Evolutionary conservation across 495 filamentous ascomycete genomes (phyloP).

Genomic region (Penicillium parvum): DNA sequence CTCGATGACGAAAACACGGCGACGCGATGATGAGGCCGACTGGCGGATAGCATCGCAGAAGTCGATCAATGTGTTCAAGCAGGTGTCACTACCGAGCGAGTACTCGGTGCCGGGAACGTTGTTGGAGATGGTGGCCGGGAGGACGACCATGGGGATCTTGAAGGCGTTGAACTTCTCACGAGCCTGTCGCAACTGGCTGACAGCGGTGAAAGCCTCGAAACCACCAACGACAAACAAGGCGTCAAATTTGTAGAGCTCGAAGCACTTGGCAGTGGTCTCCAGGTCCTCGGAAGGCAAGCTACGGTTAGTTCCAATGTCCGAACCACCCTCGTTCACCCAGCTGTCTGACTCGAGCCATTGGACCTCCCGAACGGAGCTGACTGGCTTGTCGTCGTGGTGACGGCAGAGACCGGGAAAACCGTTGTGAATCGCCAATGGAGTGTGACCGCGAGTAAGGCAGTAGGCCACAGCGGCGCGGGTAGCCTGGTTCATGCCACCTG

Average conservation of each 20-base stretch:
- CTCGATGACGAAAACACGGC: conserved; percentile 95
- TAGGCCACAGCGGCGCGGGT: conserved; percentile 95
- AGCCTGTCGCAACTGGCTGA: conserved; percentile 79
- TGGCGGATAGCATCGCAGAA: conserved; percentile 98
- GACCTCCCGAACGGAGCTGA: conserved; percentile 78
- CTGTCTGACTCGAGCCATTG: conserved; percentile 89
- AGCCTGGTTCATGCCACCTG: conserved; percentile 98
- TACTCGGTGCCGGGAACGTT: conserved; percentile 99
- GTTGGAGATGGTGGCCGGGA: conserved; percentile 97
- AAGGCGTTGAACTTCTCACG: conserved; percentile 74
- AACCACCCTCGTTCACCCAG: conserved; percentile 95
- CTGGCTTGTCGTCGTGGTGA: conserved; percentile 77
- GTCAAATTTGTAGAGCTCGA: conserved; percentile 83
- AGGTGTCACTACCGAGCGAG: conserved; percentile 94
- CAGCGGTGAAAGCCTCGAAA: conserved; percentile 93
- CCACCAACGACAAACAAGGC: conserved; percentile 91
- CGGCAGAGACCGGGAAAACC: conserved; percentile 93
- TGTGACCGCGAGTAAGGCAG: conserved; percentile 89
- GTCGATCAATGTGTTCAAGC: conserved; percentile 89
- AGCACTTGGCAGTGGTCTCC: conserved; percentile 75
- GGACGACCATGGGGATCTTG: conserved; percentile 85
- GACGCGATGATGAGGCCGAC: conserved; percentile 85
- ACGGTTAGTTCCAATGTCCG: conserved; percentile 97
- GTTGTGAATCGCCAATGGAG: conserved; percentile 88
- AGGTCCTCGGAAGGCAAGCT: conserved; percentile 81